phyloP scores from a whole-genome alignment of 2,329 filamentous ascomycete genomes.

The Sordariomycetes sp. region DNA sequence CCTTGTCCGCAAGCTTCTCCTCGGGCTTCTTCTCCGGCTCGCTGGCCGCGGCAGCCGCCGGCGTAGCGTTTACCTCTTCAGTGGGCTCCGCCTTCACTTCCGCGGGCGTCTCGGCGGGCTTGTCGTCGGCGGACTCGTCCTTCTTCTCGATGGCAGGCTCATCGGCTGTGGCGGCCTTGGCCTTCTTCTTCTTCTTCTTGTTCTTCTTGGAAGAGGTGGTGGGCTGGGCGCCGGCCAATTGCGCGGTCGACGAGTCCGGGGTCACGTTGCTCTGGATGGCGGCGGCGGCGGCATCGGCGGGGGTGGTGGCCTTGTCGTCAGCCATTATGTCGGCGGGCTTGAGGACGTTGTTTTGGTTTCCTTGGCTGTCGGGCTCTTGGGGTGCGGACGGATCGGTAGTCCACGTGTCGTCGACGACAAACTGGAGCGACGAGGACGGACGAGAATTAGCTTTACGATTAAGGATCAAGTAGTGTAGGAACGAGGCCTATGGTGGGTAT shows the following conservation, averaged over 20 bases:
- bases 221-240: slow-evolving; percentile 37
- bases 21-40: not conserved
- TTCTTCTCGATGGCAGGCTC: not conserved
- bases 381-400: slow-evolving; percentile 69
- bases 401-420: slow-evolving; percentile 91
- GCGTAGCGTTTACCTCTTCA: not conserved
- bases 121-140: slow-evolving; percentile 3
- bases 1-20: not conserved
- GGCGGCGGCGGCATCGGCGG: slow-evolving; percentile 20
- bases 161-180: slow-evolving; percentile 6
- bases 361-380: slow-evolving; percentile 70
- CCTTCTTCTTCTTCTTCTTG: slow-evolving; percentile 23
- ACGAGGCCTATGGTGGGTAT: not conserved
- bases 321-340: slow-evolving; percentile 59
- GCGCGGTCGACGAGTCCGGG: slow-evolving; percentile 61
- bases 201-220: slow-evolving; percentile 36
- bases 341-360: slow-evolving; percentile 91
- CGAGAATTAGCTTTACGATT: not conserved
- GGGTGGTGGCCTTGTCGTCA: slow-evolving; percentile 1
- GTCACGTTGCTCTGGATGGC: slow-evolving; percentile 48
- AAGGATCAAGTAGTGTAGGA: not conserved
- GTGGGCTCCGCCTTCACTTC: not conserved
- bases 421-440: slow-evolving; percentile 41
- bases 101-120: slow-evolving; percentile 5
- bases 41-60: not conserved